These are phyloP conservation scores for Paracamarosporium sp. DNA, from an alignment of 2,329 filamentous ascomycete species.

Conservation along the genomic window DNA sequence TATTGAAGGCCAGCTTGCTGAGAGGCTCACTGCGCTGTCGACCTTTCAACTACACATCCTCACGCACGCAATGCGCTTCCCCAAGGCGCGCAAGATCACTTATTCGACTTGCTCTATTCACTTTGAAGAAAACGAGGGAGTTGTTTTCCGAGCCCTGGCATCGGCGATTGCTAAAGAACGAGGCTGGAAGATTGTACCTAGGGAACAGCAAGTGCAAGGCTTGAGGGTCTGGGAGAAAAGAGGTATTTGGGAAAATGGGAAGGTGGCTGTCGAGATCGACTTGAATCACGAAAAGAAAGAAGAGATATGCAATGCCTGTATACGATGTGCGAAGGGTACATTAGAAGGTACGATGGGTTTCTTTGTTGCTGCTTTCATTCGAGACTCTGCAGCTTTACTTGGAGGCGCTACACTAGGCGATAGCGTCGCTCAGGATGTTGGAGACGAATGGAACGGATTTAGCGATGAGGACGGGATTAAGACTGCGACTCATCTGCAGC, in stretches of 20 bases:
- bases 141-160: conserved; percentile 74
- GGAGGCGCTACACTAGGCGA: conserved; percentile 4
- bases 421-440: conserved; percentile 24
- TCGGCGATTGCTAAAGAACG: conserved; percentile 69
- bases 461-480: conserved; percentile 39
- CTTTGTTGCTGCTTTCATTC: conserved; percentile 87
- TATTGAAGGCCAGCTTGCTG: conserved; percentile 42
- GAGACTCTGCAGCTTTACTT: conserved; percentile 51
- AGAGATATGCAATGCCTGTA: conserved; percentile 72
- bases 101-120: conserved; percentile 96
- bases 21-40: conserved; percentile 75
- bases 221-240: conserved; percentile 77
- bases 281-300: conserved; percentile 19
- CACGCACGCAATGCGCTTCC: conserved; percentile 83
- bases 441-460: conserved; percentile 55
- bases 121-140: conserved; percentile 84
- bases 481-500: neutral
- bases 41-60: conserved; percentile 83
- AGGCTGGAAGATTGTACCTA: conserved; percentile 79
- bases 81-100: conserved; percentile 70
- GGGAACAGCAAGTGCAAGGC: conserved; percentile 77
- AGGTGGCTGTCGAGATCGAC: conserved; percentile 58
- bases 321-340: conserved; percentile 82
- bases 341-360: conserved; percentile 90
- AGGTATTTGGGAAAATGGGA: conserved; percentile 52